These are phyloP conservation scores for Clarireedia paspali DNA, from an alignment of 2,329 filamentous ascomycete genomes.

Conservation along the genomic window DNA sequence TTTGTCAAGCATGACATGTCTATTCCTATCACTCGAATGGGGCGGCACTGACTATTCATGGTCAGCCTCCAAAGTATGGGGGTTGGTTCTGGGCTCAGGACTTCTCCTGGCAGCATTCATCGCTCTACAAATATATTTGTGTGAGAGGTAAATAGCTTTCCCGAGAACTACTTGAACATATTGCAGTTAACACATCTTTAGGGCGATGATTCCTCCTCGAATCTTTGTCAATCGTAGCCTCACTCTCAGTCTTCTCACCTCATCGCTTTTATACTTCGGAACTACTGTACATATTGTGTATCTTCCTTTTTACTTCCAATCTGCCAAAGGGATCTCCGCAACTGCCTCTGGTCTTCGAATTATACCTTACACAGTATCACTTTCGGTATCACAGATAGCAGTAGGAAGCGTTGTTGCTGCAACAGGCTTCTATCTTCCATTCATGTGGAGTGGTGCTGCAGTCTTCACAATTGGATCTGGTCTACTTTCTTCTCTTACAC, in stretches of 20 bases:
- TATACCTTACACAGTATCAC: conserved; percentile 16
- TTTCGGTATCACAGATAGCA: conserved; percentile 1
- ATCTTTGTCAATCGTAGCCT: background rate
- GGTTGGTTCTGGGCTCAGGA: conserved; percentile 27
- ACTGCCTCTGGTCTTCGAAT: conserved; percentile 18
- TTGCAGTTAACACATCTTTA: background rate
- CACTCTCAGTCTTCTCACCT: background rate
- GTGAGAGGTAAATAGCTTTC: background rate
- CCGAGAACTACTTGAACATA: background rate
- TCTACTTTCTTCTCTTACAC: conserved; percentile 43
- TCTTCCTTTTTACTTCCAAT: background rate
- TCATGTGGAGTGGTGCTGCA: conserved; percentile 25
- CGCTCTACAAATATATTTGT: conserved; percentile 28
- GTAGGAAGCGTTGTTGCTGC: conserved; percentile 15
- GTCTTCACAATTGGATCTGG: conserved; percentile 36
- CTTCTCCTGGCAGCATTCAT: conserved; percentile 26
- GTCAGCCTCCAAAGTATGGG: conserved; percentile 30
- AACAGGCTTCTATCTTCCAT: conserved; percentile 28
- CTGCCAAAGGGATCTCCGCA: conserved; percentile 18
- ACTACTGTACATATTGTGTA: background rate
- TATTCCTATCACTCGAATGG: conserved; percentile 31
- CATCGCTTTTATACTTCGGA: background rate
- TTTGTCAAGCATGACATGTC: conserved; percentile 26
- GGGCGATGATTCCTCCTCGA: background rate
- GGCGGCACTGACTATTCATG: conserved; percentile 28